Evolutionary conservation across 345 rosid species (phyloP), one percentile per base, ranked within the genome.

Genomic region (Eutrema heterophyllum): DNA sequence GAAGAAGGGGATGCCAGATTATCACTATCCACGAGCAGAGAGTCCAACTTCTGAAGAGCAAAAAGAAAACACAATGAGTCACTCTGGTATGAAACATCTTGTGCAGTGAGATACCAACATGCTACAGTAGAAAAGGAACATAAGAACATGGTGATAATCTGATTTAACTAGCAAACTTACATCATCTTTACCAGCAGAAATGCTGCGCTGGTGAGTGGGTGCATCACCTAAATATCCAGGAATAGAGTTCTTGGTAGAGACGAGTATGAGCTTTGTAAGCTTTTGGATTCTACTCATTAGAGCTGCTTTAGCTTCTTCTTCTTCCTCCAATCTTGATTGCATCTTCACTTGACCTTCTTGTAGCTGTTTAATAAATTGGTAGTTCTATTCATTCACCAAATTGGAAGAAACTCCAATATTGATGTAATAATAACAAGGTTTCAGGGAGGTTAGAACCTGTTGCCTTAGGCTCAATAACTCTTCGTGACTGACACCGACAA

Each of bases 291-390:
- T 88, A 79, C 97, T 96, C 98, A 96, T 90, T 43, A 96, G 85
- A 79, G 99, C 99, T 75, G 95, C 98, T 82, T 96, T 96, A 66
- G 98, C 99, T 83, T 96, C 99, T 81, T 96, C 99, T 83, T 96
- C 99, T 79, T 96, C 99, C 87, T 96, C 99, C 83, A 96, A 81
- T 80, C 99, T 89, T 30, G 99, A 90, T 66, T 92, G 99, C 99
- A 96, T 90, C 85, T 96, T 96, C 78, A 92, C 97, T 84, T 96
- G 99, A 80, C 99, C 99, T 81, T 92, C 99, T 83, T 96, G 97
- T 81, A 96, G 77, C 99, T 96, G 72, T 78, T 59, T 66, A 65
- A 8, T 45, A 52, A 80, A 67, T 60, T 36, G 64, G 39, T 66
- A 36, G 15, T 66, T 72, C 53, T 52, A 56, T 27, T 29, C 41